These are phyloP conservation scores for Geotrichum carabidarum DNA, from an alignment of 1,139 yeast genomes.

Conservation along the genomic window DNA sequence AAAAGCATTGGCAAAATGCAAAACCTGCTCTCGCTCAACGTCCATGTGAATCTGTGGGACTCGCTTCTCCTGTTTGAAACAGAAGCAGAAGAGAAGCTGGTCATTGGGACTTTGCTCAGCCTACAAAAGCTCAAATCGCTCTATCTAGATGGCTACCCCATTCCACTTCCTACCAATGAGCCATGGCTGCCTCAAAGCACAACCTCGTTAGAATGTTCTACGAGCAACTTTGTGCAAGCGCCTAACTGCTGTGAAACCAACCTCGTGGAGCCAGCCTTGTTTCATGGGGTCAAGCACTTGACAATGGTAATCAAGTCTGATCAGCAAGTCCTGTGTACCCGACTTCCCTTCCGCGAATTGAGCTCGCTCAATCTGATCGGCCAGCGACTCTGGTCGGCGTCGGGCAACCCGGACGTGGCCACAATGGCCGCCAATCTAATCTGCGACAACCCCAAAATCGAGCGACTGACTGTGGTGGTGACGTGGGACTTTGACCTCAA, in stretches of 20 bases:
- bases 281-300: neutral
- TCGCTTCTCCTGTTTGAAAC: neutral
- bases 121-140: neutral
- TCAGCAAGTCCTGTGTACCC: neutral
- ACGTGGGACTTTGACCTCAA: constrained; percentile 1
- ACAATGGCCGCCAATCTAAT: neutral
- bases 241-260: neutral
- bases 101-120: neutral
- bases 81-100: neutral
- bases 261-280: neutral
- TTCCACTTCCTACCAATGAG: neutral
- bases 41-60: neutral
- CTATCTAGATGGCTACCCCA: neutral
- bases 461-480: neutral
- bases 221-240: neutral
- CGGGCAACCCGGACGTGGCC: neutral
- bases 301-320: neutral
- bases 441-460: neutral
- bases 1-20: neutral
- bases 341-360: constrained; percentile 1
- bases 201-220: constrained; percentile 4
- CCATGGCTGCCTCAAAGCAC: constrained; percentile 1
- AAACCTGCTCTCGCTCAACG: neutral
- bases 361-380: neutral
- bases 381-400: neutral